Evolutionary conservation across 257 asterid species (phyloP).

Genomic region (Lycium ferocissimum): DNA sequence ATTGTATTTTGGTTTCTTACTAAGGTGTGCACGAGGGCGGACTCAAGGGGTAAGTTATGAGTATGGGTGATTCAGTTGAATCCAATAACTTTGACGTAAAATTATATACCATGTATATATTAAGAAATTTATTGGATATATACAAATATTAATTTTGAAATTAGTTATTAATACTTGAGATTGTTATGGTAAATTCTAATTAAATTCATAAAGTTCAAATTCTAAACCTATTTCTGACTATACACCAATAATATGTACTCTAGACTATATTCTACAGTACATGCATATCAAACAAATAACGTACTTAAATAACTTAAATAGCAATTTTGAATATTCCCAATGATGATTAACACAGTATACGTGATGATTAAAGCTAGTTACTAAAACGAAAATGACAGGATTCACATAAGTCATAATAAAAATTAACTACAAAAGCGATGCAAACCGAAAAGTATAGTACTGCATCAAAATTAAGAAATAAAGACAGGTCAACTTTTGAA

Average conservation of each 20-base stretch:
- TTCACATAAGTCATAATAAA: background rate
- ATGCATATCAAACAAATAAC: background rate
- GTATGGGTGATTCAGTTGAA: too few relatives aligned
- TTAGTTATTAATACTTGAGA: too few relatives aligned
- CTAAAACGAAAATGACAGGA: background rate
- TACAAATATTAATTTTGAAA: too few relatives aligned
- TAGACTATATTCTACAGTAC: background rate
- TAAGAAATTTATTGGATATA: too few relatives aligned
- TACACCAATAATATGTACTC: background rate
- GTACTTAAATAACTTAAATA: background rate
- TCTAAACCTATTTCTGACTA: background rate
- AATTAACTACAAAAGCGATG: background rate
- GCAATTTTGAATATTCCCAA: background rate
- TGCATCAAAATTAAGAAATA: background rate
- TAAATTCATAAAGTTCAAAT: too few relatives aligned
- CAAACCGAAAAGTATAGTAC: constrained; percentile 1
- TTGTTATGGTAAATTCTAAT: too few relatives aligned
- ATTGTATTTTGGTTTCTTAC: too few relatives aligned
- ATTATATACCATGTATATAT: too few relatives aligned
- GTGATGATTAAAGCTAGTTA: background rate
- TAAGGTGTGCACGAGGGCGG: too few relatives aligned
- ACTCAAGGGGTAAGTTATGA: too few relatives aligned
- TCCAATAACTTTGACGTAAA: too few relatives aligned
- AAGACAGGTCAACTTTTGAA: constrained; percentile 26
- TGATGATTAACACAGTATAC: background rate